Evolutionary conservation across 1,284 basidiomycete species (phyloP), one percentile per base, ranked within the genome.

Genomic region (Apiotrichum siamense): DNA sequence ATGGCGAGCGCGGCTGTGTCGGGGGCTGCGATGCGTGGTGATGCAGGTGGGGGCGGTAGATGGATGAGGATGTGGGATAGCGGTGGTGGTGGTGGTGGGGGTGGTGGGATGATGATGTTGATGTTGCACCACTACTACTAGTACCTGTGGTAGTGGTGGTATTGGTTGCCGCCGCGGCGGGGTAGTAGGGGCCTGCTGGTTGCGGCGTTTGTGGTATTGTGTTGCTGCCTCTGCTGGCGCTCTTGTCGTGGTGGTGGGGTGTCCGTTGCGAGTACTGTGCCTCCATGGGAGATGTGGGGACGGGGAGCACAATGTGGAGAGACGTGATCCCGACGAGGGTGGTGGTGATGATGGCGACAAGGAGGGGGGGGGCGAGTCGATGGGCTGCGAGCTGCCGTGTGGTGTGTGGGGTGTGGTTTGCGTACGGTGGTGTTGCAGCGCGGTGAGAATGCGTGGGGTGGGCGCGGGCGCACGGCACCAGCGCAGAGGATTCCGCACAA

Each of bases 271-370:
- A 17, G 36, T 47, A 47, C 45, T 29, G 37, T 24, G 36, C 36
- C 45, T 47, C 45, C 45, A 47, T 47, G 45, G 18, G 45, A 39
- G 35, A n/a, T 15, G 35, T 9, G 35, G 12, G n/a, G 35, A 18
- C n/a, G n/a, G 18, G 35, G 35, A 36, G n/a, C n/a, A 36, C n/a
- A n/a, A n/a, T n/a, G n/a, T n/a, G n/a, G n/a, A n/a, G n/a, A n/a
- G n/a, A n/a, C n/a, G n/a, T n/a, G n/a, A n/a, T n/a, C n/a, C n/a
- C n/a, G 36, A 21, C 20, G 18, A 23, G 20, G 21, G 20, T n/a
- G 33, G 33, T n/a, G 12, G n/a, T n/a, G n/a, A n/a, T n/a, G n/a
- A n/a, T n/a, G n/a, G n/a, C n/a, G n/a, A n/a, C n/a, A n/a, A n/a
- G n/a, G n/a, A n/a, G n/a, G n/a, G n/a, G n/a, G n/a, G n/a, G n/a